Evolutionary conservation across 1,284 basidiomycete species (phyloP).

Genomic region (Termitomyces sp.): DNA sequence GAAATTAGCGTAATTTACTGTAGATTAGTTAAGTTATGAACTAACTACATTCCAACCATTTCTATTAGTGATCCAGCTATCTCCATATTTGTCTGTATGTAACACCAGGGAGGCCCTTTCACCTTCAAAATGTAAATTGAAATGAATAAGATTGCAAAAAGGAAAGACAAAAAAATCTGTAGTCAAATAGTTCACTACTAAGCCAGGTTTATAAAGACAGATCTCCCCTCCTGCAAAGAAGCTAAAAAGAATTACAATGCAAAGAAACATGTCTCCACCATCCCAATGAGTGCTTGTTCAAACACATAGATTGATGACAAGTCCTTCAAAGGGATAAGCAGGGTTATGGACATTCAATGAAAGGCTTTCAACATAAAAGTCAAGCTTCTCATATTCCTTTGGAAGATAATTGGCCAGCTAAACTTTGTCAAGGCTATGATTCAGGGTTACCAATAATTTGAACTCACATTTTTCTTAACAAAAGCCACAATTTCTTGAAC

Average conservation of each 20-base stretch:
- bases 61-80: background rate
- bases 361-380: background rate
- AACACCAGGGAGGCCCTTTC: background rate
- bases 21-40: no score
- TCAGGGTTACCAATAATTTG: no score
- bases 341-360: background rate
- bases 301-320: background rate
- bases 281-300: background rate
- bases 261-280: background rate
- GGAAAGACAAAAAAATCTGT: background rate
- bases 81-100: background rate
- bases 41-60: no score
- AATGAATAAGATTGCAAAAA: background rate
- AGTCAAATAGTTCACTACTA: background rate
- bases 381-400: background rate
- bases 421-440: no score
- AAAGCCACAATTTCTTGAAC: no score
- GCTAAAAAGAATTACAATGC: background rate
- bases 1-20: no score
- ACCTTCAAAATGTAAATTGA: background rate
- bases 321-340: background rate
- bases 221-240: background rate
- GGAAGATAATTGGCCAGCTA: constrained; percentile 1
- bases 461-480: no score
- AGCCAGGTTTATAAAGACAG: background rate